Evolutionary conservation across 371 early-diverging fungal species (phyloP).

Genomic region (Apophysomyces elegans): DNA sequence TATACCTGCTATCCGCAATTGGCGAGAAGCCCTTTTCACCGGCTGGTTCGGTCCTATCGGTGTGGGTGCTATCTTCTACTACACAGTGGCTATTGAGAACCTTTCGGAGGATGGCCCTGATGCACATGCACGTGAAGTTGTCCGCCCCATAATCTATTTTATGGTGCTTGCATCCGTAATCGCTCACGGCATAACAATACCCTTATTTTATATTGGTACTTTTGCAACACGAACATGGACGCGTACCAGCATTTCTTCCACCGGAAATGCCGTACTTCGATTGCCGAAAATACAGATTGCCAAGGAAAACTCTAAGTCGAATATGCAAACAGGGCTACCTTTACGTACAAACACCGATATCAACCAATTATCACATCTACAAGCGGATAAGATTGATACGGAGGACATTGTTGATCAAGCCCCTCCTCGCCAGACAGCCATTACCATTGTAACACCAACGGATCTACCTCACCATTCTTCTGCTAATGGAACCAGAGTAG

Average conservation of each 20-base stretch:
- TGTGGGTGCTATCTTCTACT: slow-evolving; percentile 79
- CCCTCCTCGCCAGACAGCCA: slow-evolving; percentile 17
- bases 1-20: slow-evolving; percentile 71
- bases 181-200: slow-evolving; percentile 78
- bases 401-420: not conserved
- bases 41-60: slow-evolving; percentile 98
- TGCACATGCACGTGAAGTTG: slow-evolving; percentile 23
- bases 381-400: not conserved
- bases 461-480: not conserved
- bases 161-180: slow-evolving; percentile 74
- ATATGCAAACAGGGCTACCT: not conserved
- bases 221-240: slow-evolving; percentile 41
- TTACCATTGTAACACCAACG: slow-evolving; percentile 15
- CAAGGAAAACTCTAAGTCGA: not conserved
- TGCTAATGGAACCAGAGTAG: too few relatives aligned
- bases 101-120: slow-evolving; percentile 20
- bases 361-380: not conserved
- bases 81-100: slow-evolving; percentile 54
- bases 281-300: slow-evolving; percentile 3
- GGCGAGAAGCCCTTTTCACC: slow-evolving; percentile 83
- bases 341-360: not conserved
- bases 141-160: slow-evolving; percentile 73
- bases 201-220: slow-evolving; percentile 58
- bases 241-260: slow-evolving; percentile 20
- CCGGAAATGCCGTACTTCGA: slow-evolving; percentile 36